Conservation (phyloP, 2,329 filamentous ascomycete species). For the Acephala macrosclerotiorum region DNA sequence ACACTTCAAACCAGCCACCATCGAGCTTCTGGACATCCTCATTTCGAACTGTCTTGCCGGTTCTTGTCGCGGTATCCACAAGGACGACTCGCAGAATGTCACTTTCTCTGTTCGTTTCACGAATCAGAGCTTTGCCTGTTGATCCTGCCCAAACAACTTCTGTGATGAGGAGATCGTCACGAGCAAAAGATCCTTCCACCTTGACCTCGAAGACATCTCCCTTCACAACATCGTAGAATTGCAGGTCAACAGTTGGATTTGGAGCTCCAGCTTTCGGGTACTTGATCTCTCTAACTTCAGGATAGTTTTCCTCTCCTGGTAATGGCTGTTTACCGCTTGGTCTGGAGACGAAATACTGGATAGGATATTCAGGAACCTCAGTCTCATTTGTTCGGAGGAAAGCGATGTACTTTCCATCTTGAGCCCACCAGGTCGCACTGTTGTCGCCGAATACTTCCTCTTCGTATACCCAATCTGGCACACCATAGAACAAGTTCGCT, state of each 20-base stretch:
- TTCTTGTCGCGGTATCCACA: conserved; percentile 77
- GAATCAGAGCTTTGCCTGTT: conserved; percentile 78
- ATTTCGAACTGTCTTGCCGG: conserved; percentile 79
- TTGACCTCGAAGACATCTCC: conserved; percentile 81
- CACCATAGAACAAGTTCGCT: conserved; percentile 88
- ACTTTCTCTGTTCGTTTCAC: conserved; percentile 93
- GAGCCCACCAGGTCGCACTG: conserved; percentile 94
- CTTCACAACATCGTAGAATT: conserved; percentile 86
- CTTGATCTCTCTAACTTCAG: conserved; percentile 90
- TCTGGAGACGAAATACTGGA: conserved; percentile 90
- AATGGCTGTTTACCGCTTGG: conserved; percentile 77
- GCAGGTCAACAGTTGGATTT: conserved; percentile 87
- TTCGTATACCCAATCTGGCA: conserved; percentile 98
- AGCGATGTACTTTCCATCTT: conserved; percentile 86
- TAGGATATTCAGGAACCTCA: conserved; percentile 86
- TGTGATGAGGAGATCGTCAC: conserved; percentile 88
- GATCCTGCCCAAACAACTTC: conserved; percentile 89
- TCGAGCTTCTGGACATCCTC: conserved; percentile 85
- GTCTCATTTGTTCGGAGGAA: conserved; percentile 96
- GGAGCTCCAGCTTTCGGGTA: conserved; percentile 96
- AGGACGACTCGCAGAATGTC: conserved; percentile 88
- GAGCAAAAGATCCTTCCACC: conserved; percentile 77
- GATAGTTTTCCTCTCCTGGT: conserved; percentile 84
- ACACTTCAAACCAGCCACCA: conserved; percentile 96
- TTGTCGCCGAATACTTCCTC: conserved; percentile 80